These are phyloP conservation scores for Neurospora crassa DNA, from an alignment of 2,329 filamentous ascomycete species.

Conservation along the genomic window DNA sequence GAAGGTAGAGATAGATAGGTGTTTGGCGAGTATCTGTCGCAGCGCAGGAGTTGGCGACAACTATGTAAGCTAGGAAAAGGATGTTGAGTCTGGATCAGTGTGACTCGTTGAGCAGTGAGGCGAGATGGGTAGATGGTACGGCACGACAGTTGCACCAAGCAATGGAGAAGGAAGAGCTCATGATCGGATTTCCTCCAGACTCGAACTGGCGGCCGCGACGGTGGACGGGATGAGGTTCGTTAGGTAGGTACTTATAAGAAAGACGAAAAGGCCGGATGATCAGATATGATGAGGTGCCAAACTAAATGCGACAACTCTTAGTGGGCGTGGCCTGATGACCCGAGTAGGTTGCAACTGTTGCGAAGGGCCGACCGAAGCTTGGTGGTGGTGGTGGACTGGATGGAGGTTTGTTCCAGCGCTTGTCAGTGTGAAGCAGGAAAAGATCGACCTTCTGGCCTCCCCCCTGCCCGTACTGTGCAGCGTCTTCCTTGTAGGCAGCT, in stretches of 20 bases:
- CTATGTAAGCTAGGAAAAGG: background rate
- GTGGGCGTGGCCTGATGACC: background rate
- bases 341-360: background rate
- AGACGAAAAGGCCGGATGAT: background rate
- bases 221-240: background rate
- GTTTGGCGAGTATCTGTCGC: background rate
- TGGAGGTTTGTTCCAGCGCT: background rate
- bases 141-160: background rate
- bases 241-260: background rate
- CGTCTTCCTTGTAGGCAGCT: background rate
- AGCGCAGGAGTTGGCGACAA: background rate
- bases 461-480: background rate
- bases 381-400: background rate
- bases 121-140: background rate
- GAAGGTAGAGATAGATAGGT: background rate
- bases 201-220: background rate
- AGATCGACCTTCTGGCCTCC: background rate
- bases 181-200: background rate
- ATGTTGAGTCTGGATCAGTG: background rate
- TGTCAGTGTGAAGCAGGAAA: constrained; percentile 1
- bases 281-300: background rate
- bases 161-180: background rate
- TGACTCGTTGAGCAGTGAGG: background rate
- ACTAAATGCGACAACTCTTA: background rate
- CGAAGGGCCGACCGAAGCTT: background rate